Base-by-base conservation (phyloP, 805 yeast genomes). In the Wickerhamomyces canadensis region DNA sequence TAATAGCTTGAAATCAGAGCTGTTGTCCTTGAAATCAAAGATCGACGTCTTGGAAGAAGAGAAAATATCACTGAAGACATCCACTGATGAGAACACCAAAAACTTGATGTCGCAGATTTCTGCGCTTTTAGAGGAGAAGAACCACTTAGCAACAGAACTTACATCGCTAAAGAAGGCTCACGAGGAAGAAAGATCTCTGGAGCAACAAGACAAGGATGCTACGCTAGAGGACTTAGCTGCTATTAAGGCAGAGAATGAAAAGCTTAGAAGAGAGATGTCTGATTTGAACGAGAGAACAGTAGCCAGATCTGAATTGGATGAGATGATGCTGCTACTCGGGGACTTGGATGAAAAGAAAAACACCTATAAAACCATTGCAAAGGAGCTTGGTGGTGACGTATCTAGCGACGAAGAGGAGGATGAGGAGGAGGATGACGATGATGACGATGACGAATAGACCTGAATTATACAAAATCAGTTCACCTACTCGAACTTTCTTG, bases 321-420 rank as follows among this genome's bases (percentile, higher is more conserved):
- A 85, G 44, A 58, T 87, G 49, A 72, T 87, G 78, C 60, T 86
- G 18, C 62, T 88, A 15, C 76, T 88, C 57, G 74, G 83, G 15
- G 95, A 85, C 32, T 62, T 86, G 48, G 95, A 87, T 41, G 87
- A 81, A 34, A 75, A 72, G 45, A 76, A 76, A 40, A 63, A 68
- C 22, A 67, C 67, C 43, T 80, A 84, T 55, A 80, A 80, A 51
- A 50, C 58, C 6, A 68, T 64, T 40, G 65, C 82, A 27, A 66
- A 64, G 39, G 62, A 55, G 0, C 51, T 78, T 5, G 86, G 85
- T 1, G 76, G 70, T 36, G 80, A 72, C 2, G 68, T 79, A 2
- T 78, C 87, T 5, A 77, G 85, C 33, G 91, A 81, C 37, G 88
- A 80, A 19, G 87, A 78, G 0, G 79, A 69, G 0, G 83, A 74